Evolutionary conservation across 805 yeast genomes (phyloP), one percentile per base, ranked within the genome.

Genomic region (Metschnikowia matae): DNA sequence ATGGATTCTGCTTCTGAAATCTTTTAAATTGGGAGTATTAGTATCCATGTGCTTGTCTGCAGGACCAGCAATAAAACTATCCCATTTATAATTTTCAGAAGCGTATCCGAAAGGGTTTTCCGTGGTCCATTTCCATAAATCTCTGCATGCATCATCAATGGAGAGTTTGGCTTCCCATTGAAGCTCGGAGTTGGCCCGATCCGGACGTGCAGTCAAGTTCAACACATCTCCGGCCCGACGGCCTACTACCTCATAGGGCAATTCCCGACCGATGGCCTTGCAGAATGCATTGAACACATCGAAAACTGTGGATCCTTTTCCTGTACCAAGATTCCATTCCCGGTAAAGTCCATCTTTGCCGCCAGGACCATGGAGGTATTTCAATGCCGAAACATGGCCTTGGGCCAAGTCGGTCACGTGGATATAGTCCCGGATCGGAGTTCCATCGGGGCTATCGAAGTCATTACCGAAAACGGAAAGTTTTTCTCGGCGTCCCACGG

Each of bases 271-370:
- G 6, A 81, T 83, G 10, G 86, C 86, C 46, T 74, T 73, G 59
- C 81, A 75, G 65, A 87, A 87, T 1, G 87, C 83, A 48, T 77
- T 63, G 60, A 81, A 77, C 40, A 87, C 83, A 57, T 87, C 90
- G 50, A 85, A 72, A 4, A 87, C 95, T 1, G 92, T 85, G 10
- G 84, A 73, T n/a, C 95, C 95, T 23, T 70, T 78, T 31, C 95
- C 95, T 13, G 91, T 82, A 40, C 95, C 95, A 50, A 87, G 76
- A 63, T 87, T 87, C 94, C 94, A 87, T 63, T 82, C 92, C 48
- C 90, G 76, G 60, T 77, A 82, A 47, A 81, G 69, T 6, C 87
- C 88, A 15, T 63, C 17, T 2, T 14, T 55, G 7, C 58, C 54
- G 33, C 71, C 66, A 21, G 62, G 42, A 4, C 53, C 53, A n/a